Base-by-base conservation (phyloP, 371 early-diverging fungal species). In the Mortierella sp. region DNA sequence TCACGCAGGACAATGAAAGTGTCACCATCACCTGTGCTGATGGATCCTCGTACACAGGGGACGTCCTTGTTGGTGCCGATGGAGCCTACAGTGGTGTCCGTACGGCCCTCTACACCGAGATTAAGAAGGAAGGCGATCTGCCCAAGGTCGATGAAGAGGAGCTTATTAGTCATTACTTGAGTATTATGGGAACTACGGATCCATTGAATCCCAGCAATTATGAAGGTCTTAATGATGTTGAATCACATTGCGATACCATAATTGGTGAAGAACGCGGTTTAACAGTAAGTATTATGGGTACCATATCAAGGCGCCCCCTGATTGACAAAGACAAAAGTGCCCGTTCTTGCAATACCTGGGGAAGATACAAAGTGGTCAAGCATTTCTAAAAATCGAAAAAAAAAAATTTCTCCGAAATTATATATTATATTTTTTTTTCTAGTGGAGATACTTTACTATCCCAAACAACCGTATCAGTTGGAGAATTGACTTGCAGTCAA, bases 361-460 rank as follows among this genome's bases (percentile, higher is more conserved):
- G 55, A 5, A 28, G 28, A 55, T 55, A 55, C 55, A 26, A 16
- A 14, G 30, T 6, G 39, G 35, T 9, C 58, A 39, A 39, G 39
- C 32, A 45, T 62, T 60, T 10, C 64, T 49, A 32, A 63, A 8
- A n/a, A n/a, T n/a, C n/a, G n/a, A n/a, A n/a, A n/a, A n/a, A n/a
- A n/a, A n/a, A n/a, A n/a, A n/a, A n/a, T n/a, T 8, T 49, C 64
- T 18, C 18, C 4, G 9, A 63, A n/a, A n/a, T n/a, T n/a, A n/a
- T n/a, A n/a, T n/a, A n/a, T 39, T 40, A n/a, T 28, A 18, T 63
- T 32, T 39, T 20, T 40, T 69, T 30, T 45, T 54, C n/a, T 60
- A 78, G 78, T 71, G 75, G 66, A 63, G 75, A 43, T 67, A 70
- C 18, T 79, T 79, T 32, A 74, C 75, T 20, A 64, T 71, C 45